phyloP scores from a whole-genome alignment of 352 stramenopile species.

The Phytophthora quininea region DNA sequence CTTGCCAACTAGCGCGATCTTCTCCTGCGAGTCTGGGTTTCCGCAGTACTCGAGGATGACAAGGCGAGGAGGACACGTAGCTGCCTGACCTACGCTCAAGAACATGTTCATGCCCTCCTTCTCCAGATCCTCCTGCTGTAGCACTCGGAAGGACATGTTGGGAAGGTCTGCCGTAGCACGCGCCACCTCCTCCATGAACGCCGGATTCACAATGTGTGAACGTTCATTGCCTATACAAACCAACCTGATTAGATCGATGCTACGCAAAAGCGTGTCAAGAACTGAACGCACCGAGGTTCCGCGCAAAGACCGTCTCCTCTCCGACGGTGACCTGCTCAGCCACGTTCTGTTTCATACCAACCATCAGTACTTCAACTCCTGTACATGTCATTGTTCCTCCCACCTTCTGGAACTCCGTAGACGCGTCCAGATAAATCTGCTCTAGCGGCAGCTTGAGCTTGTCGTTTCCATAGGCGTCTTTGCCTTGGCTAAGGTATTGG shows the following conservation, averaged over 20 bases:
- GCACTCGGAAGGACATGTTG: conserved; percentile 80
- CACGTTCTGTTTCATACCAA: conserved; percentile 43
- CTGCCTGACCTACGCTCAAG: conserved; percentile 78
- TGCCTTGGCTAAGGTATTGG: conserved; percentile 70
- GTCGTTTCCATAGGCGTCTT: conserved; percentile 62
- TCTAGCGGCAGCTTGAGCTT: conserved; percentile 74
- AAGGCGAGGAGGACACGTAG: conserved; percentile 72
- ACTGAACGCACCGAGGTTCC: conserved; percentile 64
- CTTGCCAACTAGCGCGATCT: conserved; percentile 92
- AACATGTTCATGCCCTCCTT: conserved; percentile 89
- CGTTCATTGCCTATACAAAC: conserved; percentile 65
- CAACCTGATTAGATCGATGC: not conserved
- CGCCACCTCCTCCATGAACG: conserved; percentile 84
- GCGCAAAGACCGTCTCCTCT: conserved; percentile 86
- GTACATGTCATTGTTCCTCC: not conserved
- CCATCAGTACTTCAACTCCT: not conserved
- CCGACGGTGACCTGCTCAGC: conserved; percentile 67
- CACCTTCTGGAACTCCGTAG: conserved; percentile 64
- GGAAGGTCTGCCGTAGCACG: conserved; percentile 68
- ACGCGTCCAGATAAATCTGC: conserved; percentile 64
- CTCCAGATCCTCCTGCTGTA: conserved; percentile 80
- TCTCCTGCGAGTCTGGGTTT: conserved; percentile 65
- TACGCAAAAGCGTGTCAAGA: not conserved
- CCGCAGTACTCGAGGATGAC: conserved; percentile 86
- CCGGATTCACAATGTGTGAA: conserved; percentile 75